Evolutionary conservation across 805 yeast genomes (phyloP), one percentile per base, ranked within the genome.

Genomic region (Wickerhamiella cacticola): DNA sequence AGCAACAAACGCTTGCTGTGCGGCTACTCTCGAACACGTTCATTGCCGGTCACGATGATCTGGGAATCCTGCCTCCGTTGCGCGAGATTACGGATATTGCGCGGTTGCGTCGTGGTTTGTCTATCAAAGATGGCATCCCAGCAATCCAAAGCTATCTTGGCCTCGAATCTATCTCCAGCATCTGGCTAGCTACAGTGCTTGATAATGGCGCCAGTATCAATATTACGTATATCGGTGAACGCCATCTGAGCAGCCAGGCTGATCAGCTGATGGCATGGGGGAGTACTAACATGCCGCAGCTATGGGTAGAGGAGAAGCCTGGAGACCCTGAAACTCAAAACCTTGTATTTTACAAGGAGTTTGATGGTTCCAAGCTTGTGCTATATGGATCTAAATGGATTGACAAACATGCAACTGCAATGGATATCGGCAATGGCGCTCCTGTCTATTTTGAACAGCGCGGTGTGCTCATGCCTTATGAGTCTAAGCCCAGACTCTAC

Each of bases 381-480:
- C 94, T 95, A 1, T 63, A 82, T 16, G 74, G 83, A 0, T 82
- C 83, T 56, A 60, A 70, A 3, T 63, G 70, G 16, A 77, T 82
- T 1, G 62, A 21, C 5, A 40, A 33, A 16, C 7, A 12, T 13
- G 44, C 31, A 3, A 24, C 40, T 12, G 23, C 35, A 18, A 33
- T 13, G 4, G 39, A 28, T 8, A 2, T 31, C 2, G 36, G 34
- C 26, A 6, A 19, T 15, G 22, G 18, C n/a, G 4, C 18, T 1
- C 36, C 26, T 10, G 16, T 21, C 10, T 33, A 31, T 16, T 16
- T 31, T 15, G 38, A 43, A 16, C 33, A 35, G 31, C 23, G 46
- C 13, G 46, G 46, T 9, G 19, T 13, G 21, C 29, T 43, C 4
- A 8, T 21, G 7, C 40, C 46, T 2, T 33, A 29, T 26, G 5